phyloP scores from a whole-genome alignment of 176 grass and related monocot genomes.

The Oryza australiensis region DNA sequence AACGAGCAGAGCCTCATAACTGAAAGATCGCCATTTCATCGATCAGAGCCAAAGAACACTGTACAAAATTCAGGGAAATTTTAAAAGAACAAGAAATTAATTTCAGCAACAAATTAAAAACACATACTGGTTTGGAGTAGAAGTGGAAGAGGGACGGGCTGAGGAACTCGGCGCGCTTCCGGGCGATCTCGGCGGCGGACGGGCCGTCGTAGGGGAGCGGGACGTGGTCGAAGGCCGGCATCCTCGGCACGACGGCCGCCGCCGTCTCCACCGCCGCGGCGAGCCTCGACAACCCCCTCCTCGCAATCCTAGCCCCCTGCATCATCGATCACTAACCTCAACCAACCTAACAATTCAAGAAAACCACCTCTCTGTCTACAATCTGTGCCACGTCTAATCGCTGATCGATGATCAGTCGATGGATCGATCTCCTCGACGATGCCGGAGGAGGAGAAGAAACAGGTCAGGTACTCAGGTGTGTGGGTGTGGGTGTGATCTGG shows the following conservation, averaged over 20 bases:
- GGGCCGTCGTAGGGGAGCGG: conserved; percentile 80
- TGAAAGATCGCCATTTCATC: too few species aligned
- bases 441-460: background rate
- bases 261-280: conserved; percentile 22
- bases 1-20: background rate
- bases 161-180: conserved; percentile 84
- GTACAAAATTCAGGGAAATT: background rate
- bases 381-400: background rate
- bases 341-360: background rate
- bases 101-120: background rate
- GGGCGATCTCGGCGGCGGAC: conserved; percentile 63
- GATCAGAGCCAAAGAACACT: background rate
- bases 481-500: background rate
- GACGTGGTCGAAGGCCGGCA: conserved; percentile 74
- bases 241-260: conserved; percentile 35
- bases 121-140: conserved; percentile 75
- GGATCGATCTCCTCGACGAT: background rate
- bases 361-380: too few species aligned
- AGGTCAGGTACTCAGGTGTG: background rate
- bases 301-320: conserved; percentile 34
- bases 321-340: conserved; percentile 37
- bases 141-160: conserved; percentile 89
- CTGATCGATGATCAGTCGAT: background rate
- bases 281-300: conserved; percentile 48
- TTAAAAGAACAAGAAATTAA: background rate